Evolutionary conservation across 2,329 filamentous ascomycete species (phyloP).

Genomic region (Aspergillus fischeri): DNA sequence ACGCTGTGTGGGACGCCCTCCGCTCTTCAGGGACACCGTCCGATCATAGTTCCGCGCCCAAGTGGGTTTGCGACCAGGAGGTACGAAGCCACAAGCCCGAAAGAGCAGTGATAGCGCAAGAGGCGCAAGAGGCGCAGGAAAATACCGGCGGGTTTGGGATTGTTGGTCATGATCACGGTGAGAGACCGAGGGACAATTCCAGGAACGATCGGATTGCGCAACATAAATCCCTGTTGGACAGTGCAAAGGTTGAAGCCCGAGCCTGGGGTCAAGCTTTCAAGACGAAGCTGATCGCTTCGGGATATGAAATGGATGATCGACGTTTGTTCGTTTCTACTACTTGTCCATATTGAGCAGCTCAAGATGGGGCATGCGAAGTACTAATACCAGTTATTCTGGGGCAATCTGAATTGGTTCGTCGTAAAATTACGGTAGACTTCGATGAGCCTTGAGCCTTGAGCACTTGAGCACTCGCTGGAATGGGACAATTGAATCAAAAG

Average conservation of each 20-base stretch:
- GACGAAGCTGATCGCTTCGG: not conserved
- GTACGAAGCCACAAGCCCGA: not conserved
- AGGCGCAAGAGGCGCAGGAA: not conserved
- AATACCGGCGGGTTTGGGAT: not conserved
- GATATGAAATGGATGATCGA: not conserved
- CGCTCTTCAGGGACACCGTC: slow-evolving; percentile 18
- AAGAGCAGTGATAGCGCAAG: not conserved
- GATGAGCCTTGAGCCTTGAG: not conserved
- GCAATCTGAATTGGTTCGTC: not conserved
- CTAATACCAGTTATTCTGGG: not conserved
- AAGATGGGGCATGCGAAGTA: not conserved
- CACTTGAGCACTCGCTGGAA: not conserved
- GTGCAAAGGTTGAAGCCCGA: not conserved
- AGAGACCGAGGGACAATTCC: not conserved
- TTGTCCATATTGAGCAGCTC: not conserved
- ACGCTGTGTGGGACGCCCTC: slow-evolving; percentile 22
- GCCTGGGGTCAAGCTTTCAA: not conserved
- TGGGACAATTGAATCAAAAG: no score
- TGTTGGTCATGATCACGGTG: not conserved
- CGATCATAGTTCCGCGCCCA: slow-evolving; percentile 15
- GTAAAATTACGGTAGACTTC: not conserved
- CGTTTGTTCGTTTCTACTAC: not conserved
- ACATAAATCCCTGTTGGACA: not conserved
- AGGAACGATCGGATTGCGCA: not conserved
- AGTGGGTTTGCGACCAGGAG: slow-evolving; percentile 9